A percentile compares a stretch with the other conserved stretches of the same genome.
Evolutionary conservation across 1,284 basidiomycete genomes (phyloP).

Genomic region (Trametes pubescens): DNA sequence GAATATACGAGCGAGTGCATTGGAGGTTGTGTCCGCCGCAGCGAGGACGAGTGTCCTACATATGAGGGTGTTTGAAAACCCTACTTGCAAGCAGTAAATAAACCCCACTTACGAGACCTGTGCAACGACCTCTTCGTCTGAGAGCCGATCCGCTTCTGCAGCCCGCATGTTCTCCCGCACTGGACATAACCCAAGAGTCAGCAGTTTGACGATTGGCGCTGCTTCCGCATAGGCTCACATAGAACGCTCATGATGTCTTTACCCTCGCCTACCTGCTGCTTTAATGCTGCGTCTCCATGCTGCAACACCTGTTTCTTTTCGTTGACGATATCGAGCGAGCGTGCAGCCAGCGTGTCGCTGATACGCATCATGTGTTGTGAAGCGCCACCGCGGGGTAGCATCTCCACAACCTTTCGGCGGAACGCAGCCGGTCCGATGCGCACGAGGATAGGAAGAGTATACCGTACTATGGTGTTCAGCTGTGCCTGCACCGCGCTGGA

Average conservation of each 20-base stretch:
- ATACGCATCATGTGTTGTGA: constrained; percentile 29
- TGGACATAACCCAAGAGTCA: background rate
- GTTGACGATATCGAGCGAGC: constrained; percentile 30
- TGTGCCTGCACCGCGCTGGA: background rate
- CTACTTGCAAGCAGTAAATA: background rate
- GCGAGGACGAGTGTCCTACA: constrained; percentile 26
- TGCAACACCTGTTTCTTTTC: constrained; percentile 37
- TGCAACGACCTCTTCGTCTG: constrained; percentile 36
- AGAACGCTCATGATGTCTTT: constrained; percentile 42
- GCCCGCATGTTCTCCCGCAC: constrained; percentile 35
- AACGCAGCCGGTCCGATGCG: background rate
- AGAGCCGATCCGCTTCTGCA: constrained; percentile 33
- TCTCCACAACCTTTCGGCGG: constrained; percentile 20
- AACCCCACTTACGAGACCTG: constrained; percentile 35
- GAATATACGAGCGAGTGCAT: constrained; percentile 29
- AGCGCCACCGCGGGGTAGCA: constrained; percentile 29
- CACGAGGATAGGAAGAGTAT: background rate
- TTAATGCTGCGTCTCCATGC: constrained; percentile 36
- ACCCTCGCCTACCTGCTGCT: constrained; percentile 37
- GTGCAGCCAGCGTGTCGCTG: constrained; percentile 31
- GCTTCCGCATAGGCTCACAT: constrained; percentile 27
- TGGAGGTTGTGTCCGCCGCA: constrained; percentile 32
- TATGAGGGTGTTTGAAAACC: background rate
- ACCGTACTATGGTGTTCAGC: background rate
- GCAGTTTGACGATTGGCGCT: background rate